Conservation (phyloP, 805 yeast species). For the Sugiyamaella marilandica region DNA sequence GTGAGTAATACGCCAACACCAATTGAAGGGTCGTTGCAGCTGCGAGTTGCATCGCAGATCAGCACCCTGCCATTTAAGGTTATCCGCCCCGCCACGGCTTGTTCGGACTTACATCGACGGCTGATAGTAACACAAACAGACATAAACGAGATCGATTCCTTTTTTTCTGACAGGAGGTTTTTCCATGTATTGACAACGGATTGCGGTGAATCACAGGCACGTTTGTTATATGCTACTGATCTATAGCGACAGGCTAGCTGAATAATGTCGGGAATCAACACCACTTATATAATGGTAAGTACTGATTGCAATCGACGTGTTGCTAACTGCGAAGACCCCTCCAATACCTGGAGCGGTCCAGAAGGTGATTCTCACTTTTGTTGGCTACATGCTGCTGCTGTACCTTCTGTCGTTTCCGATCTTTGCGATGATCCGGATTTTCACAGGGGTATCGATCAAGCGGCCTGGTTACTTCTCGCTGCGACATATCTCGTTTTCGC, state of each 20-base stretch:
- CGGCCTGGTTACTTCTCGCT: slow-evolving; percentile 39
- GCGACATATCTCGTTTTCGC: slow-evolving; percentile 33
- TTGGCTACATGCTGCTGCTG: slow-evolving; percentile 18
- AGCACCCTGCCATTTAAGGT: neutral
- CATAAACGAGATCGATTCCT: too few relatives aligned
- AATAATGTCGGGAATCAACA: neutral
- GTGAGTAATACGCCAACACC: too few relatives aligned
- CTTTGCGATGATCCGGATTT: slow-evolving; percentile 35
- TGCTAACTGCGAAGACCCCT: neutral
- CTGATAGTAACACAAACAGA: too few relatives aligned
- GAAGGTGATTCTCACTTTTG: slow-evolving; percentile 13
- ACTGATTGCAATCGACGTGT: neutral
- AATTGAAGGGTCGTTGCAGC: too few relatives aligned
- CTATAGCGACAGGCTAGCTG: too few relatives aligned
- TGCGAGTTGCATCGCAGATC: too few relatives aligned
- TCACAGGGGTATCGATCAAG: slow-evolving; percentile 39
- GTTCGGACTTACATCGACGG: neutral
- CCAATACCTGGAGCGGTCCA: slow-evolving; percentile 12
- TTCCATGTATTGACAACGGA: neutral
- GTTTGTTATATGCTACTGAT: too few relatives aligned
- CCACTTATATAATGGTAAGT: slow-evolving; percentile 7
- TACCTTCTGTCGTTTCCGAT: slow-evolving; percentile 34
- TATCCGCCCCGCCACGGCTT: slow-evolving; percentile 3
- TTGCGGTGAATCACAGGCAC: too few relatives aligned
- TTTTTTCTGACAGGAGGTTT: neutral